Evolutionary conservation across 352 stramenopile species (phyloP).

Genomic region (Aphanomyces invadans): DNA sequence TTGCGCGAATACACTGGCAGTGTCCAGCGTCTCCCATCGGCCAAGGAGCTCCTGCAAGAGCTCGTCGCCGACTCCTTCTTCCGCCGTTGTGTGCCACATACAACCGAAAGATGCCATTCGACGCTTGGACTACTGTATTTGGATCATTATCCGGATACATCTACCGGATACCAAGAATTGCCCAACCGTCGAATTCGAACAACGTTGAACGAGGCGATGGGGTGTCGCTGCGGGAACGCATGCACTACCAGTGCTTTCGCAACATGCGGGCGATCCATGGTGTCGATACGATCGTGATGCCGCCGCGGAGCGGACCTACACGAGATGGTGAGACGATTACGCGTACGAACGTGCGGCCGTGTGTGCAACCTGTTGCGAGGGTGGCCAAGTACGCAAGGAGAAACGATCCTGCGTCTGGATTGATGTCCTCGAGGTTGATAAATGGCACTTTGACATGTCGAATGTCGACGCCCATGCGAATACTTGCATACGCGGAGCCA

Average conservation of each 20-base stretch:
- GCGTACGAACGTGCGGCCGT: neutral
- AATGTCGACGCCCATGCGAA: constrained; percentile 60
- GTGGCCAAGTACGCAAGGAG: constrained; percentile 90
- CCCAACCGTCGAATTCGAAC: neutral
- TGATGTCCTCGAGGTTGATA: constrained; percentile 56
- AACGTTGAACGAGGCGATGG: no score
- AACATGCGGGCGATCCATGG: constrained; percentile 65
- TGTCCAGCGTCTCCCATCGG: constrained; percentile 10
- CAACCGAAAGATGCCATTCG: no score
- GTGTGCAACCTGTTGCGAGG: constrained; percentile 65
- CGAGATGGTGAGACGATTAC: neutral
- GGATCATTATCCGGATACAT: constrained; percentile 23
- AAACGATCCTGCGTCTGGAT: constrained; percentile 59
- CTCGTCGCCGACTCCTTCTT: neutral
- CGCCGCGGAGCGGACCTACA: constrained; percentile 51
- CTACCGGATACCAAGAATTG: neutral
- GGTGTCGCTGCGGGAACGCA: no score
- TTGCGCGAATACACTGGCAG: constrained; percentile 11
- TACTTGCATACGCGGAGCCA: constrained; percentile 61
- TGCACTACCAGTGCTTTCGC: constrained; percentile 12
- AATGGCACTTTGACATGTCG: constrained; percentile 53
- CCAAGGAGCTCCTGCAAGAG: constrained; percentile 14
- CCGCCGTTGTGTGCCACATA: constrained; percentile 7
- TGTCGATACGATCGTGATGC: constrained; percentile 61
- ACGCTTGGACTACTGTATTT: no score